Evolutionary conservation across 2,329 filamentous ascomycete species (phyloP).

Genomic region (Talaromyces piceae): DNA sequence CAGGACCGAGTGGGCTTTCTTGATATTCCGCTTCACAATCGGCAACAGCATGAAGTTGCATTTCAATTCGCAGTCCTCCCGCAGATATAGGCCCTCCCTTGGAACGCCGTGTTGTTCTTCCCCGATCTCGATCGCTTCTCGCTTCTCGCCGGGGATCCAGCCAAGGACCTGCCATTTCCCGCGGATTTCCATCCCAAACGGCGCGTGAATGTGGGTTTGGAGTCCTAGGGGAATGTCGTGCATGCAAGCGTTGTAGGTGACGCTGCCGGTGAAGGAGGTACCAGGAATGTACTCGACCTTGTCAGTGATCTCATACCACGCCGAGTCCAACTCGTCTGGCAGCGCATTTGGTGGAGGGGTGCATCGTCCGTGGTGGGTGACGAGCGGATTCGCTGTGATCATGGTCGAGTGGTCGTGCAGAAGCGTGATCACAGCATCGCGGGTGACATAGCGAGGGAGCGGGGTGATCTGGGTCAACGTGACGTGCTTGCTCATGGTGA

Average conservation of each 20-base stretch:
- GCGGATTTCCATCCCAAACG: constrained; percentile 71
- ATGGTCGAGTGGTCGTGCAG: constrained; percentile 71
- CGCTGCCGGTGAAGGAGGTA: constrained; percentile 53
- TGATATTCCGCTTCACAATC: constrained; percentile 76
- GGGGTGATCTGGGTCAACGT: constrained; percentile 72
- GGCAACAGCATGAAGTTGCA: constrained; percentile 67
- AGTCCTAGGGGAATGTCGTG: constrained; percentile 64
- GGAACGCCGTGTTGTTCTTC: constrained; percentile 48
- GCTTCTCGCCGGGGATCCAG: constrained; percentile 62
- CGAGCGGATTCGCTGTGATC: constrained; percentile 78
- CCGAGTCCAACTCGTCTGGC: constrained; percentile 60
- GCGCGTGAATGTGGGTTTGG: constrained; percentile 76
- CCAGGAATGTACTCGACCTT: constrained; percentile 66
- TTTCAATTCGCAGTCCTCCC: constrained; percentile 74
- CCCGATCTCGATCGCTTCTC: constrained; percentile 59
- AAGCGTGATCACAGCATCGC: constrained; percentile 60
- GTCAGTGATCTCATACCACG: constrained; percentile 74
- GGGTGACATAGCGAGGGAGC: constrained; percentile 58
- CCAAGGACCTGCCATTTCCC: constrained; percentile 71
- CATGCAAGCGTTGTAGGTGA: constrained; percentile 73
- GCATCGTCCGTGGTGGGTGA: constrained; percentile 64
- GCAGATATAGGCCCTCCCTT: constrained; percentile 62
- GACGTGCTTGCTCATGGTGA: constrained; percentile 41
- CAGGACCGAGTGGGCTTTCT: constrained; percentile 63
- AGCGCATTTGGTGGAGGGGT: constrained; percentile 55